Conservation (phyloP, 73 alveolate species). For the Tetrahymena elliotti region DNA sequence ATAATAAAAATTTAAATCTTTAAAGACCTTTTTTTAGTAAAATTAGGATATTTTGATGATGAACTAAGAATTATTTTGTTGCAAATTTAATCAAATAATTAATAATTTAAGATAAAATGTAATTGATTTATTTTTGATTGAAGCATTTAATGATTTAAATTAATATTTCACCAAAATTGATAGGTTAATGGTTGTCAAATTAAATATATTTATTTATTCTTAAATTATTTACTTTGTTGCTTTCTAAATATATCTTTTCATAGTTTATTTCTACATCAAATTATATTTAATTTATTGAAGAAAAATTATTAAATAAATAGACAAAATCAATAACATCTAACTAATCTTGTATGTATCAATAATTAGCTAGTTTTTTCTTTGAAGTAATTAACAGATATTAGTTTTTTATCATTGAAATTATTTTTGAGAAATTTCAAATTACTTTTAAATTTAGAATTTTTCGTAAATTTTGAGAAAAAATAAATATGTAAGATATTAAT, state of each 20-base stretch:
- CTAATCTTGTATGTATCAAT: no score
- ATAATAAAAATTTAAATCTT: neutral
- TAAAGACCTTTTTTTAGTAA: neutral
- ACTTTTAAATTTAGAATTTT: no score
- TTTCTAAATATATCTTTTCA: neutral
- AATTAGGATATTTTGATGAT: neutral
- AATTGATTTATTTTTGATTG: neutral
- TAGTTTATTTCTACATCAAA: neutral
- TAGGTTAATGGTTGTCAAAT: neutral
- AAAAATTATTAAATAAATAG: no score
- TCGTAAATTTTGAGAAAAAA: no score
- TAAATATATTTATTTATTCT: no score
- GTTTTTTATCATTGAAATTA: no score
- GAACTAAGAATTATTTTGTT: neutral
- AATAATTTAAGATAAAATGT: neutral
- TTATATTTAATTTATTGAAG: no score
- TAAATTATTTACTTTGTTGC: neutral
- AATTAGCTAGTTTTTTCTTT: no score
- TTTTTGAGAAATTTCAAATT: no score
- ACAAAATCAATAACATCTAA: no score
- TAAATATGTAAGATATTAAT: no score
- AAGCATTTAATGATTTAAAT: neutral
- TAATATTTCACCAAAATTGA: neutral
- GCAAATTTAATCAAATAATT: neutral
- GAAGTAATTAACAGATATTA: no score